Conservation (phyloP, 345 rosid genomes). For the Orychophragmus violaceus region DNA sequence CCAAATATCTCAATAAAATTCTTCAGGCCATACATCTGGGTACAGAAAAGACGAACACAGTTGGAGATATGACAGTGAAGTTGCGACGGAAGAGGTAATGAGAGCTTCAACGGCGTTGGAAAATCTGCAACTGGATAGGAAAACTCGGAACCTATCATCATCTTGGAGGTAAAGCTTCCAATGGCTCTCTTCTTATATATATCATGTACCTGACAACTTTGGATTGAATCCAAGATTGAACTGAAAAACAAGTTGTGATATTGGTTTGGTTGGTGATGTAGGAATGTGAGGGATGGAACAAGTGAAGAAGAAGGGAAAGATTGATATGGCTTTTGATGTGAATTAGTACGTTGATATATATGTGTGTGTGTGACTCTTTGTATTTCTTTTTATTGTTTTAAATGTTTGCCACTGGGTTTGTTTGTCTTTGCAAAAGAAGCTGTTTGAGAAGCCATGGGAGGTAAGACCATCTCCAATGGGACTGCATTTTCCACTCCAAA, state of each 20-base stretch:
- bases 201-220: not conserved
- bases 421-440: not conserved
- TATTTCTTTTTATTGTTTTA: not conserved
- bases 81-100: conserved; percentile 56
- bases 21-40: conserved; percentile 45
- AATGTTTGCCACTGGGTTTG: conserved; percentile 16
- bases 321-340: conserved; percentile 8
- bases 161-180: conserved; percentile 79
- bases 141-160: conserved; percentile 75
- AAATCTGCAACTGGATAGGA: conserved; percentile 89
- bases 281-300: conserved; percentile 75
- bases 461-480: too few relatives aligned
- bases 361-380: not conserved
- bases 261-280: conserved; percentile 22
- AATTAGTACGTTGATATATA: conserved; percentile 6
- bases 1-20: not conserved
- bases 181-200: not conserved
- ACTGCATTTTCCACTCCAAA: too few relatives aligned
- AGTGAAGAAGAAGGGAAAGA: conserved; percentile 49
- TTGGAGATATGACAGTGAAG: conserved; percentile 72
- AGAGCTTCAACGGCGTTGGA: conserved; percentile 81
- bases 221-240: not conserved
- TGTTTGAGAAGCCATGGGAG: not conserved
- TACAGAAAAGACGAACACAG: conserved; percentile 68
- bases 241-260: not conserved